Percentiles rank a stretch among this genome's conserved stretches.
Conservation (phyloP, 1,284 basidiomycete species). For the Apiotrichum siamense region DNA sequence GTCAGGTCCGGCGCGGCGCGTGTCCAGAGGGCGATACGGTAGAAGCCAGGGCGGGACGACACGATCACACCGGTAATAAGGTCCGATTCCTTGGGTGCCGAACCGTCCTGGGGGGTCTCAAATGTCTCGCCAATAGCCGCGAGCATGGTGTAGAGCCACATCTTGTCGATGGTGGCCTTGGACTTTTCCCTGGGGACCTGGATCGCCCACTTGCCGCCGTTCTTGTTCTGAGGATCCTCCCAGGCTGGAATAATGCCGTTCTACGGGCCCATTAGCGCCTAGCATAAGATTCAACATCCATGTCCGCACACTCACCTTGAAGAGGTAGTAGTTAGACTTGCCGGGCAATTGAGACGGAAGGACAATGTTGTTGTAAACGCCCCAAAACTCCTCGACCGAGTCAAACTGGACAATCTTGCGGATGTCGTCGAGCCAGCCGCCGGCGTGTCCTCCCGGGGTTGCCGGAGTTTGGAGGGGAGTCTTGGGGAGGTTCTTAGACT, state of each 20-base stretch:
- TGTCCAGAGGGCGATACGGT: constrained; percentile 96
- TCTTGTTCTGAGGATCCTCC: constrained; percentile 93
- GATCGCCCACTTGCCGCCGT: constrained; percentile 97
- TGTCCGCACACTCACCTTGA: constrained; percentile 57
- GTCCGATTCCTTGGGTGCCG: constrained; percentile 51
- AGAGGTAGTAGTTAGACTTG: constrained; percentile 98
- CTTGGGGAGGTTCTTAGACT: constrained; percentile 78
- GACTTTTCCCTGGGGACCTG: constrained; percentile 96
- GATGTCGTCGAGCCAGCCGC: constrained; percentile 95
- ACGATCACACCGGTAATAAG: constrained; percentile 94
- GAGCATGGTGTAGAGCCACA: constrained; percentile 99
- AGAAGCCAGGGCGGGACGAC: constrained; percentile 89
- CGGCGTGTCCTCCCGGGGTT: constrained; percentile 53
- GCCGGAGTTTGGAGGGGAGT: constrained; percentile 58
- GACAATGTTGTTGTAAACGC: constrained; percentile 97
- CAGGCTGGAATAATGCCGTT: constrained; percentile 92
- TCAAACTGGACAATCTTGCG: constrained; percentile 89
- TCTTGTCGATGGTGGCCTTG: constrained; percentile 73
- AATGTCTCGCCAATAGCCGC: constrained; percentile 96
- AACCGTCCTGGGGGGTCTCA: constrained; percentile 59
- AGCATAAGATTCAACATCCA: neutral
- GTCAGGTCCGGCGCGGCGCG: constrained; percentile 61
- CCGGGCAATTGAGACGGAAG: constrained; percentile 88
- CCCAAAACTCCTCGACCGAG: constrained; percentile 97
- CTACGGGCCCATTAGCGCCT: constrained; percentile 49